Evolutionary conservation across 805 yeast genomes (phyloP).

Genomic region (Wickerhamia fluorescens): DNA sequence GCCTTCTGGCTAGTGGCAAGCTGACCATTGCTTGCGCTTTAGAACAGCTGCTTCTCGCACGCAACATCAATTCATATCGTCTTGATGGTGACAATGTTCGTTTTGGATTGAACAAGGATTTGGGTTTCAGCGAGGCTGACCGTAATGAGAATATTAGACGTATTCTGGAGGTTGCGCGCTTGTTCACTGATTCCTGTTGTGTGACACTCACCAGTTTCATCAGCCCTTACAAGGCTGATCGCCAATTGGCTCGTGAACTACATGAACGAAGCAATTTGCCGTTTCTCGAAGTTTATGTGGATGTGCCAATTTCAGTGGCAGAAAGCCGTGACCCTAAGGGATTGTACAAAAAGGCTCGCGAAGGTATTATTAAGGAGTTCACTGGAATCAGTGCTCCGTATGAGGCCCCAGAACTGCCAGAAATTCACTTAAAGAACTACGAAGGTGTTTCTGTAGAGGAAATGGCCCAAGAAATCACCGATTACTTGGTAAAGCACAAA

Average conservation of each 20-base stretch:
- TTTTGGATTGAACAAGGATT: slow-evolving; percentile 90
- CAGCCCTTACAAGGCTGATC: slow-evolving; percentile 81
- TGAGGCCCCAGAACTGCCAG: slow-evolving; percentile 85
- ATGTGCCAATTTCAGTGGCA: slow-evolving; percentile 90
- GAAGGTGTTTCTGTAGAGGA: slow-evolving; percentile 63
- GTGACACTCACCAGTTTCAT: slow-evolving; percentile 88
- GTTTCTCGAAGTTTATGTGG: slow-evolving; percentile 85
- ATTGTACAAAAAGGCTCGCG: slow-evolving; percentile 91
- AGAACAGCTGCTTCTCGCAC: slow-evolving; percentile 71
- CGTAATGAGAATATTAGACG: slow-evolving; percentile 93
- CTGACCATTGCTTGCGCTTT: slow-evolving; percentile 92
- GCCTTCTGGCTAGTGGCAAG: slow-evolving; percentile 92
- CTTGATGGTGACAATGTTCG: slow-evolving; percentile 93
- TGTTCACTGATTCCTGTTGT: slow-evolving; percentile 88
- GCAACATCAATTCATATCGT: slow-evolving; percentile 71
- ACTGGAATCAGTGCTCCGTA: slow-evolving; percentile 96
- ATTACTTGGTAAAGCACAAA: slow-evolving; percentile 53
- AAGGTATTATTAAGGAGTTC: slow-evolving; percentile 88
- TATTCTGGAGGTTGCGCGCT: slow-evolving; percentile 88
- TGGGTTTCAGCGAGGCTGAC: slow-evolving; percentile 87
- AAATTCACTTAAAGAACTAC: slow-evolving; percentile 72
- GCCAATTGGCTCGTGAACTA: slow-evolving; percentile 78
- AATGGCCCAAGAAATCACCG: slow-evolving; percentile 65
- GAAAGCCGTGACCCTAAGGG: slow-evolving; percentile 98
- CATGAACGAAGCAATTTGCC: slow-evolving; percentile 72